Evolutionary conservation across 768 basidiomycete species (phyloP), one percentile per base, ranked within the genome.

Genomic region (Daedaleopsis sinensis): DNA sequence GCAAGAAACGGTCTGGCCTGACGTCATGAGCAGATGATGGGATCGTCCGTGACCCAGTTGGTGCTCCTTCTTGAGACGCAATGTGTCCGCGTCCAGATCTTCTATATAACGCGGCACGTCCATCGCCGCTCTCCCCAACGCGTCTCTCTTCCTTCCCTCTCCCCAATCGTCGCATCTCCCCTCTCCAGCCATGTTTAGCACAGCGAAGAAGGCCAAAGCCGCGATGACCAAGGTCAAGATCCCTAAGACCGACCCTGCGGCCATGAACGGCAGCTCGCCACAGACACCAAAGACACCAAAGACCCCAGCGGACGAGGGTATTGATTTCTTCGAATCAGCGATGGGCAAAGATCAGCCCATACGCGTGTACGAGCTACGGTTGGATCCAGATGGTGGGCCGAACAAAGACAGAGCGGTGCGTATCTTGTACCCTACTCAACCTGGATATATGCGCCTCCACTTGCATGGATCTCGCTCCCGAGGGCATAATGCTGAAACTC

Each of bases 311-410:
- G 94, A 96, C 72, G 94, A 96, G 71, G 94, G 88, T 24, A 85
- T 95, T 72, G 89, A 89, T 38, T 97, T 93, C 78, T 97, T 97
- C 68, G 81, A 89, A 67, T 82, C 85, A 5, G 73, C 23, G 23
- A 27, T 78, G 32, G 66, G 79, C 52, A 73, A 68, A 16, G 90
- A 90, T 65, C 73, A 76, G 3, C 89, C 88, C 6, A 83, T 98
- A 47, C 82, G 80, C 64, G 94, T 98, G 18, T 96, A 94, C 69
- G 91, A 96, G 75, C 83, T 99, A 38, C 79, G 80, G 51, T 81
- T 99, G 38, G 94, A 94, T 70, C 82, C 89, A 15, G 93, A 98
- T 76, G 97, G 97, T 46, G 93, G 93, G 16, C 96, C 97, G 1
- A 84, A 82, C 71, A 90, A 92, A 74, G 88, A 91, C 67, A 85